Evolutionary conservation across 176 grass and related monocot genomes (phyloP), one percentile per base, ranked within the genome.

Genomic region (Hyparrhenia diplandra): DNA sequence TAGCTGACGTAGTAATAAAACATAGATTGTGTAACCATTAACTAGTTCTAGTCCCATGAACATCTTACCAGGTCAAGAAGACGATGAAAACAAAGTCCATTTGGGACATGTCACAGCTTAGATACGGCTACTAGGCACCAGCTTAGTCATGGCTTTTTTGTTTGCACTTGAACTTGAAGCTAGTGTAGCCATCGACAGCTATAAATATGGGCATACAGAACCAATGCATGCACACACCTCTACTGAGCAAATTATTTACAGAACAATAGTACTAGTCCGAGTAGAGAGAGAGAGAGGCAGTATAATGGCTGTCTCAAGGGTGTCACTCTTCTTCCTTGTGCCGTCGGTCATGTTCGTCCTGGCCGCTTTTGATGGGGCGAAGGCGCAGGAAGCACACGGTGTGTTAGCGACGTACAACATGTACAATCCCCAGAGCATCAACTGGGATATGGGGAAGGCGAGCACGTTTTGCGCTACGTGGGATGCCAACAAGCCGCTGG

Each of bases 381-480:
- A 80, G 6, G 93, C 85, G 29, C 90, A 92, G 32, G 32, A 86
- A 29, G 90, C 93, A 5, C 80, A 77, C 8, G 67, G 79, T 10
- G 90, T 96, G 14, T 36, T 78, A 1, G 90, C 88, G 28, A 92
- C 90, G 5, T 96, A 88, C 76, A 79, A 96, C 78, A 67, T 78
- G 13, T 96, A 90, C 87, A 64, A 80, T 10, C 90, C 90, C 0
- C 75, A 32, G 34, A 16, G 43, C 52, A 84, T 88, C 71, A 77
- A 90, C 46, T 96, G 90, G 93, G 90, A 96, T 65, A 69, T 92
- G 67, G 39, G 69, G 4, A 52, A 8, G 1, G 87, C 83, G 8
- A 82, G 93, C 32, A 77, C 69, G 9, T 92, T 88, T 43, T 96
- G 93, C 5, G 64, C 88, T 4, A 96, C 93, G 13, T 96, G 93